Conservation (phyloP, 2,329 filamentous ascomycete genomes). For the Xylariaceae sp. region DNA sequence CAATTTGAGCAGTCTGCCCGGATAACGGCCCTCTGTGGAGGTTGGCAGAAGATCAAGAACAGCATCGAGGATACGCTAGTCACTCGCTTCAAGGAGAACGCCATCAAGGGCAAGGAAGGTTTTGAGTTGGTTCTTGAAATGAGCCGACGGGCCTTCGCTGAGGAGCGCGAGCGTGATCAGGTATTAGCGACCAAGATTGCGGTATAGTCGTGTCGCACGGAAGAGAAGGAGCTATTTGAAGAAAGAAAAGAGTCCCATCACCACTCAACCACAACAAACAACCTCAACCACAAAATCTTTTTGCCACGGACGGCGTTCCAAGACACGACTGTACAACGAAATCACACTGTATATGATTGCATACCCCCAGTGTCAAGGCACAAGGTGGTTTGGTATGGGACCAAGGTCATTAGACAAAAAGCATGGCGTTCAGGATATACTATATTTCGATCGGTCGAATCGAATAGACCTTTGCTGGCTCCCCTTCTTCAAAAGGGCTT, state of each 20-base stretch:
- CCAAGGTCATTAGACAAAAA: conserved; percentile 19
- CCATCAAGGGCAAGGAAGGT: conserved; percentile 82
- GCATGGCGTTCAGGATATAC: conserved; percentile 31
- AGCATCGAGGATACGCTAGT: conserved; percentile 91
- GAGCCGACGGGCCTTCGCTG: conserved; percentile 84
- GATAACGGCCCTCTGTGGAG: conserved; percentile 90
- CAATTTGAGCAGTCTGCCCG: conserved; percentile 85
- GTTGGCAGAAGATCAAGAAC: conserved; percentile 96
- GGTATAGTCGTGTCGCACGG: too few species aligned
- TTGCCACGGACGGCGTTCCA: background rate
- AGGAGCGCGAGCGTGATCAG: conserved; percentile 66
- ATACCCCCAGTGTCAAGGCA: conserved; percentile 22
- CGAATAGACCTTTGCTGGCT: conserved; percentile 5
- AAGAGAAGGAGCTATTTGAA: background rate
- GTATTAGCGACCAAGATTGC: conserved; percentile 27
- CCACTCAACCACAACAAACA: conserved; percentile 3
- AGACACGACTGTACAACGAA: conserved; percentile 14
- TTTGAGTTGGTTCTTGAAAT: conserved; percentile 94
- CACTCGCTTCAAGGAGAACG: conserved; percentile 87
- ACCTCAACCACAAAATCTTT: conserved; percentile 1
- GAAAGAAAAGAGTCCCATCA: conserved; percentile 1
- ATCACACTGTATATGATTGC: conserved; percentile 18
- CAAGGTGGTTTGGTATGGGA: conserved; percentile 3
- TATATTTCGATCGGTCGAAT: too few species aligned
- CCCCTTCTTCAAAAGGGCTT: background rate